Evolutionary conservation across 129 eudicot species (phyloP).

Genomic region (Apium graveolens): DNA sequence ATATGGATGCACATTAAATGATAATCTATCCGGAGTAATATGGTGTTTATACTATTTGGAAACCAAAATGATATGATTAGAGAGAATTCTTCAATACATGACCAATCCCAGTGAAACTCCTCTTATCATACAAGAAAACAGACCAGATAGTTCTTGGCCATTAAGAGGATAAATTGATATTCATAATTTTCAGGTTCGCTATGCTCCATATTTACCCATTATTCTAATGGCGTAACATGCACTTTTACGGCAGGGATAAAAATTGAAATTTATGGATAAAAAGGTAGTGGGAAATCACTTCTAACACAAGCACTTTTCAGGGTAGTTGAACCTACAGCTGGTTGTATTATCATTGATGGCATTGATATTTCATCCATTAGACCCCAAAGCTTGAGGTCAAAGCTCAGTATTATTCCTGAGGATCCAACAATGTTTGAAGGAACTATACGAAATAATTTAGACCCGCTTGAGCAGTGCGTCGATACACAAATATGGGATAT

Average conservation of each 20-base stretch:
- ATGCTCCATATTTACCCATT: conserved; percentile 77
- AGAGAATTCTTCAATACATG: conserved; percentile 82
- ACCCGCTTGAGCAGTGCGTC: conserved; percentile 64
- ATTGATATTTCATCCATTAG: conserved; percentile 65
- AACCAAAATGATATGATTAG: conserved; percentile 89
- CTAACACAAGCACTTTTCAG: conserved; percentile 81
- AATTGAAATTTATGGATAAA: conserved; percentile 87
- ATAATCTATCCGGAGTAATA: conserved; percentile 41
- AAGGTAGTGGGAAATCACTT: conserved; percentile 95
- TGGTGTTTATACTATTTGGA: conserved; percentile 73
- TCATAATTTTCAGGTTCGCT: conserved; percentile 72
- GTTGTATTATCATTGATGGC: conserved; percentile 65
- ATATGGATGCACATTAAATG: conserved; percentile 72
- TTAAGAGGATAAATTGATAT: conserved; percentile 65
- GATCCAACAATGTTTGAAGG: conserved; percentile 99
- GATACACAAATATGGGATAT: conserved; percentile 48
- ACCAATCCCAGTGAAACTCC: conserved; percentile 76
- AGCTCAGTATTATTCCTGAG: conserved; percentile 93
- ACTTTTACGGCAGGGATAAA: conserved; percentile 72
- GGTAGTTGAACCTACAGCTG: conserved; percentile 79
- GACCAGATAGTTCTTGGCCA: conserved; percentile 79
- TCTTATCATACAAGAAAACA: conserved; percentile 49
- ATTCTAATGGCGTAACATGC: conserved; percentile 65
- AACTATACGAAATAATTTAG: conserved; percentile 88
- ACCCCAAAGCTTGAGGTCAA: conserved; percentile 90